Percentiles rank a stretch among this genome's conserved stretches.
These are phyloP conservation scores for Aspergillus clavatus DNA, from an alignment of 2,329 filamentous ascomycete genomes.

Conservation along the genomic window DNA sequence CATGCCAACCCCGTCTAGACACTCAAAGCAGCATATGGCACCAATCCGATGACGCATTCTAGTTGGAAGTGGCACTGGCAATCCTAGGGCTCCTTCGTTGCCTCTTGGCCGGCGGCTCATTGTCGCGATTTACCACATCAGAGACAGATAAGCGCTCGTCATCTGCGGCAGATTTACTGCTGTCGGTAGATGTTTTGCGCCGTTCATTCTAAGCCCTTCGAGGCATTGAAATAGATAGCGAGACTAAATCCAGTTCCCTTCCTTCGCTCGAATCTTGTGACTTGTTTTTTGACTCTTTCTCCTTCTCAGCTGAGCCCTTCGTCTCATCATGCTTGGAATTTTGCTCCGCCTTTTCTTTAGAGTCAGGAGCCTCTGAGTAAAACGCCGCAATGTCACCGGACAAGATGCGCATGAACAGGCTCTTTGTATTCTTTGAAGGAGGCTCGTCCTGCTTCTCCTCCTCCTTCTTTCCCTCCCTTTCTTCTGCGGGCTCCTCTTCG, in stretches of 20 bases:
- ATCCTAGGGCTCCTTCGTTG: conserved; percentile 28
- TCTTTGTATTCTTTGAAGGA: conserved; percentile 1
- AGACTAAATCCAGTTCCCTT: conserved; percentile 25
- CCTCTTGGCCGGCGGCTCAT: conserved; percentile 34
- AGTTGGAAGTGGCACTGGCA: not conserved
- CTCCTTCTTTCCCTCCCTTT: conserved; percentile 12
- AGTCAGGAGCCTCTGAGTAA: not conserved
- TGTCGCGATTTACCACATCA: conserved; percentile 16
- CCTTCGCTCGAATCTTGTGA: conserved; percentile 10
- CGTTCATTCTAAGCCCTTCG: conserved; percentile 11
- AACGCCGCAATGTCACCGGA: conserved; percentile 20
- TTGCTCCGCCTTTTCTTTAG: conserved; percentile 3
- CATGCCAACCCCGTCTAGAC: not conserved
- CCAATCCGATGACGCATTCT: not conserved
- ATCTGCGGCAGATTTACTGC: conserved; percentile 3
- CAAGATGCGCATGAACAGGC: conserved; percentile 26
- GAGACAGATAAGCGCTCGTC: conserved; percentile 20
- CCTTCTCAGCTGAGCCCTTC: not conserved
- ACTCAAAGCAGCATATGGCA: not conserved
- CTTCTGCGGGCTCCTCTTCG: conserved; percentile 24
- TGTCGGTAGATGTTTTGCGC: not conserved
- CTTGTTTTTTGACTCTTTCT: conserved; percentile 1
- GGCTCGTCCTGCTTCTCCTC: conserved; percentile 47
- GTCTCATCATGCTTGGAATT: conserved; percentile 8
- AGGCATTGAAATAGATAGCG: conserved; percentile 31